Conservation (phyloP, 352 stramenopile genomes). For the Paralagenidium karlingii region DNA sequence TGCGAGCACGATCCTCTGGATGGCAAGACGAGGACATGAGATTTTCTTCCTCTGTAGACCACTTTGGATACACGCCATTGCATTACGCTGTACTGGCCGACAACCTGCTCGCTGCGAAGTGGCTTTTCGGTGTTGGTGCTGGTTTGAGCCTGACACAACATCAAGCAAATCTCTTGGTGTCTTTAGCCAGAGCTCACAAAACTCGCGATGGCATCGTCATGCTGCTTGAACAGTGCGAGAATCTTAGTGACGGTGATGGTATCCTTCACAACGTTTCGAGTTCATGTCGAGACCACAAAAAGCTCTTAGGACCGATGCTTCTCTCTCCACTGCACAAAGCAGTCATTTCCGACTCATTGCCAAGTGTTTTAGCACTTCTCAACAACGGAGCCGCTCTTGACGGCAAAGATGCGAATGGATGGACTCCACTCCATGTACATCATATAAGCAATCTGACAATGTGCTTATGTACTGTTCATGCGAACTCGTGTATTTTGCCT, state of each 20-base stretch:
- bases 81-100: slow-evolving; percentile 26
- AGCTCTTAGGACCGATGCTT: slow-evolving; percentile 12
- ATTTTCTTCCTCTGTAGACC: slow-evolving; percentile 8
- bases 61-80: slow-evolving; percentile 25
- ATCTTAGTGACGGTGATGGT: too few relatives aligned
- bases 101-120: slow-evolving; percentile 24
- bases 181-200: too few relatives aligned
- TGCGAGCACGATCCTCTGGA: too few relatives aligned
- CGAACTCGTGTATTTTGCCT: neutral
- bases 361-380: slow-evolving; percentile 22
- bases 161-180: too few relatives aligned
- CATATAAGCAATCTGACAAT: too few relatives aligned
- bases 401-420: slow-evolving; percentile 34
- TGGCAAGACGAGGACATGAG: too few relatives aligned
- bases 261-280: too few relatives aligned
- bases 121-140: slow-evolving; percentile 17
- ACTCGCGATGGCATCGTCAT: too few relatives aligned
- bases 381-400: slow-evolving; percentile 18
- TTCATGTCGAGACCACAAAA: too few relatives aligned
- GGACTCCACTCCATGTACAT: slow-evolving; percentile 47
- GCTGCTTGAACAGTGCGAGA: too few relatives aligned
- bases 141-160: too few relatives aligned
- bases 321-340: slow-evolving; percentile 30
- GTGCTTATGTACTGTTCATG: neutral
- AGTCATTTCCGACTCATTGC: slow-evolving; percentile 26